phyloP scores from a whole-genome alignment of 208 protist genomes.

The Leishmania tropica region DNA sequence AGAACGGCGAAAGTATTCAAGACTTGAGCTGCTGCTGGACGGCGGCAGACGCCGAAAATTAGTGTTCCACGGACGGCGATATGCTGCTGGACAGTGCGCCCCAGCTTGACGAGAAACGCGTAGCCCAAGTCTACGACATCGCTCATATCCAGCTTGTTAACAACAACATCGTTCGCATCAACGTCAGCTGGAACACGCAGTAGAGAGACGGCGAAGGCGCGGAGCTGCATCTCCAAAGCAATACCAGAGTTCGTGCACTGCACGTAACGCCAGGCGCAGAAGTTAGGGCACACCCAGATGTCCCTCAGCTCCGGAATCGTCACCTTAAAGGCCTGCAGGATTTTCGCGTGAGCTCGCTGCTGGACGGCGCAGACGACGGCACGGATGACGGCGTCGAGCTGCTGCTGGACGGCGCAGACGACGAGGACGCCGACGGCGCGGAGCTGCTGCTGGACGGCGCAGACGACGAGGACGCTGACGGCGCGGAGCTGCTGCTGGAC shows the following conservation, averaged over 20 bases:
- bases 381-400: no score
- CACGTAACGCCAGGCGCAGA: slow-evolving; percentile 3
- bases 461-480: no score
- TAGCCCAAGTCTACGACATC: neutral
- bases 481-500: no score
- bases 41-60: neutral
- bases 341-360: no score
- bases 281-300: neutral
- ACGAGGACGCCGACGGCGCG: no score
- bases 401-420: no score
- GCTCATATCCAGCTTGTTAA: slow-evolving; percentile 1
- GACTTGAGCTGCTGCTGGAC: neutral
- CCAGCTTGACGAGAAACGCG: neutral
- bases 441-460: no score
- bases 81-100: neutral
- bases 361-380: no score
- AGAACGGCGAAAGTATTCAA: neutral
- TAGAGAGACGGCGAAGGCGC: neutral
- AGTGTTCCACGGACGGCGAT: neutral
- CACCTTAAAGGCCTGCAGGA: neutral
- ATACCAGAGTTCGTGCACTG: neutral
- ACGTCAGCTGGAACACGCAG: neutral
- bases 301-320: neutral
- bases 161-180: neutral
- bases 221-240: slow-evolving; percentile 9